These are phyloP conservation scores for Hanseniaspora guilliermondii DNA, from an alignment of 805 yeast genomes.

Conservation along the genomic window DNA sequence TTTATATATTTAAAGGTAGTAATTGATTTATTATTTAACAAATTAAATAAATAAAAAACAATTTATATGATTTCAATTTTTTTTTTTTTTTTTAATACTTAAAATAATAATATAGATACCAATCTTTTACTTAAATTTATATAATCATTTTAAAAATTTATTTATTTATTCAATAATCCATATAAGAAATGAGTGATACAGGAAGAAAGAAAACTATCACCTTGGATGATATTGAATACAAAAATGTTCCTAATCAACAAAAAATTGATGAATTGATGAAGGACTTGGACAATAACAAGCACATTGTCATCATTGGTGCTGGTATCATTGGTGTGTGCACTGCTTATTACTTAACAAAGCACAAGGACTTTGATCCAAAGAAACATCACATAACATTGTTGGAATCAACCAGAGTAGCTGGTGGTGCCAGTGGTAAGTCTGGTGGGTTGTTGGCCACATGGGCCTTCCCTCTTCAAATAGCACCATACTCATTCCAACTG, in stretches of 20 bases:
- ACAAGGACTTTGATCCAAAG: conserved; percentile 61
- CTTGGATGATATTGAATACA: conserved; percentile 13
- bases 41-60: no score
- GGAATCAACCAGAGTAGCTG: conserved; percentile 86
- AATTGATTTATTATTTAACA: no score
- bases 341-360: conserved; percentile 76
- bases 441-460: conserved; percentile 90
- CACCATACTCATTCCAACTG: conserved; percentile 70
- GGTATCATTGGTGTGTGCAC: conserved; percentile 95
- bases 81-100: no score
- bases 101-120: no score
- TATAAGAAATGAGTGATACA: neutral
- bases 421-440: conserved; percentile 95
- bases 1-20: no score
- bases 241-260: conserved; percentile 6
- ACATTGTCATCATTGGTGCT: conserved; percentile 79
- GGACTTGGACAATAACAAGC: conserved; percentile 43
- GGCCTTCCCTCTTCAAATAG: conserved; percentile 95
- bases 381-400: conserved; percentile 72
- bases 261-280: conserved; percentile 10
- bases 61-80: no score
- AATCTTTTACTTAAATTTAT: no score
- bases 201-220: conserved; percentile 9
- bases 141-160: no score
- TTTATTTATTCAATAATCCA: no score